A percentile compares a stretch with the other conserved stretches of the same genome.
phyloP scores from a whole-genome alignment of 2,329 filamentous ascomycete species.

The Karstenula rhodostoma region DNA sequence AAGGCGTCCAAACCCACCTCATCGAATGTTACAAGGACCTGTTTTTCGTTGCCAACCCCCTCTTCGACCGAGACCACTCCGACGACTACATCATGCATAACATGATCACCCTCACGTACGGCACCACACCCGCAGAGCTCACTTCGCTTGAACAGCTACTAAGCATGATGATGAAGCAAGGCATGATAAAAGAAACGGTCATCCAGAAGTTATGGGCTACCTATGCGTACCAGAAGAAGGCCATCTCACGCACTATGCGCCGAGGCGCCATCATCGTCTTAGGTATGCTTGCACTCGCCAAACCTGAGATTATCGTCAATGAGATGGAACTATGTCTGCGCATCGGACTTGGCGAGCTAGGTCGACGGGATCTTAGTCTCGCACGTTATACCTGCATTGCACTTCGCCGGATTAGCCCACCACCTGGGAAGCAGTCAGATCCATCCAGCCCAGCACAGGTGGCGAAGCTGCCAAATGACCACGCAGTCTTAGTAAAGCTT shows the following conservation, averaged over 20 bases:
- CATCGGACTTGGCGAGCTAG: conserved; percentile 83
- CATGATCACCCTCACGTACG: conserved; percentile 98
- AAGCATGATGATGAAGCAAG: conserved; percentile 96
- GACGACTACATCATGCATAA: conserved; percentile 96
- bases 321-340: conserved; percentile 95
- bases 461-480: conserved; percentile 87
- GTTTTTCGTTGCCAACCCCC: conserved; percentile 93
- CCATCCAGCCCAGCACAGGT: conserved; percentile 63
- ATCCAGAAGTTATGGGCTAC: conserved; percentile 96
- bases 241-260: conserved; percentile 90
- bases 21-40: conserved; percentile 96
- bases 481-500: conserved; percentile 82
- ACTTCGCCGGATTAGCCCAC: conserved; percentile 85
- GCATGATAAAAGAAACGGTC: conserved; percentile 84
- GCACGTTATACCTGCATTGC: conserved; percentile 97
- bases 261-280: conserved; percentile 94
- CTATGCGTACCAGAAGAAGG: conserved; percentile 86
- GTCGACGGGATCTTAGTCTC: conserved; percentile 82
- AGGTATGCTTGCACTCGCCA: conserved; percentile 93
- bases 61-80: conserved; percentile 85
- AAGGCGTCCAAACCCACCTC: conserved; percentile 94
- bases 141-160: conserved; percentile 95
- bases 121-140: conserved; percentile 90
- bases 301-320: conserved; percentile 89
- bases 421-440: conserved; percentile 70